Evolutionary conservation across 2,329 filamentous ascomycete genomes (phyloP), one percentile per base, ranked within the genome.

Genomic region (Botryotinia convoluta): DNA sequence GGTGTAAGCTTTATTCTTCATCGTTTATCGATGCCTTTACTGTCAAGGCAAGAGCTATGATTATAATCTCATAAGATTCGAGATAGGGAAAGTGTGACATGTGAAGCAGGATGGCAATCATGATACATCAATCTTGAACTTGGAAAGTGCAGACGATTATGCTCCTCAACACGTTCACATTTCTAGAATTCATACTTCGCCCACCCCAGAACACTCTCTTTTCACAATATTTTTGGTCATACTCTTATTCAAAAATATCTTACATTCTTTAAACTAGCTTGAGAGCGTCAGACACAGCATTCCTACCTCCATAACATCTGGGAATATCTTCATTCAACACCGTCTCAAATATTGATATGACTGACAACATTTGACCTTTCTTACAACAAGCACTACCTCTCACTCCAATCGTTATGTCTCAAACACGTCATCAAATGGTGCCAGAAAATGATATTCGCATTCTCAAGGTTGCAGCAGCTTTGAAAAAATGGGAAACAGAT

Each of bases 151-250:
- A 16, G 39, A 39, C 9, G 9, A 26, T n/a, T 26, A 32, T 9
- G 0, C 48, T 29, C 20, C 26, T 14, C 7, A 16, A 8, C 18
- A 29, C 8, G 22, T 14, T 26, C 18, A 3, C 22, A 22, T n/a
- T 5, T 42, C 10, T 26, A 22, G 8, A n/a, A 5, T 54, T 37
- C 18, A 29, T 7, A 20, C 16, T 8, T 57, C 12, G 7, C 14
- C n/a, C 14, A 29, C 4, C 37, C 65, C 45, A n/a, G 22, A 59
- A 32, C 8, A 45, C 16, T 18, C n/a, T 18, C 7, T 83, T 78
- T 72, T 83, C 83, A 0, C 76, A 77, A 68, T 68, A 29, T 39
- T 51, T 29, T 54, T 39, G 35, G n/a, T 16, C n/a, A 10, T 51
- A 54, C 51, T 54, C 44, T 67, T 16, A 35, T 51, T 51, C 51